Evolutionary conservation across 306 rosid genomes (phyloP).

Genomic region (Gleditsia sinensis): DNA sequence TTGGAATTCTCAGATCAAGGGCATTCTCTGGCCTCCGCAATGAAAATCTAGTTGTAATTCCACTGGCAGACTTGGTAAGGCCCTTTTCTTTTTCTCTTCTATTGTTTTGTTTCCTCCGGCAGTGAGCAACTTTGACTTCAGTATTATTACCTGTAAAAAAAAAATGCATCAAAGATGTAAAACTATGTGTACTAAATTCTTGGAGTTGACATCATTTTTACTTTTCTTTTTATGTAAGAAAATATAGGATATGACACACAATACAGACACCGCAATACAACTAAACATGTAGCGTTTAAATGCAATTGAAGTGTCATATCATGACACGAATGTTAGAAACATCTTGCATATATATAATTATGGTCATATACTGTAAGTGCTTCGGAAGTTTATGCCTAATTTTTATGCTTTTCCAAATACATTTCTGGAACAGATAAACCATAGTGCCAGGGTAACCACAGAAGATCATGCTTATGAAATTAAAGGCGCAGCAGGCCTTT

Average conservation of each 20-base stretch:
- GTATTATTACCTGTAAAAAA: constrained; percentile 12
- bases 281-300: no score
- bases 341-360: no score
- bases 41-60: constrained; percentile 80
- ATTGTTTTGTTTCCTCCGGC: constrained; percentile 6
- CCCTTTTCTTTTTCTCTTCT: constrained; percentile 26
- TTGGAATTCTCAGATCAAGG: constrained; percentile 88
- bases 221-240: no score
- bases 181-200: not conserved
- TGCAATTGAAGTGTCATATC: no score
- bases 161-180: constrained; percentile 7
- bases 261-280: no score
- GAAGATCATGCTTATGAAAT: constrained; percentile 84
- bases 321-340: no score
- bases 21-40: constrained; percentile 80
- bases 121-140: not conserved
- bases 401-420: no score
- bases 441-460: constrained; percentile 70
- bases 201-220: constrained; percentile 12
- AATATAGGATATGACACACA: no score
- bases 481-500: constrained; percentile 91
- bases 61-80: constrained; percentile 81
- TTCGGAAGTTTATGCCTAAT: no score
- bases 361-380: no score
- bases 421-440: constrained; percentile 85